A percentile compares a stretch with the other conserved stretches of the same genome.
phyloP scores from a whole-genome alignment of 2,329 filamentous ascomycete species.

The Epicoccum sorghinum region DNA sequence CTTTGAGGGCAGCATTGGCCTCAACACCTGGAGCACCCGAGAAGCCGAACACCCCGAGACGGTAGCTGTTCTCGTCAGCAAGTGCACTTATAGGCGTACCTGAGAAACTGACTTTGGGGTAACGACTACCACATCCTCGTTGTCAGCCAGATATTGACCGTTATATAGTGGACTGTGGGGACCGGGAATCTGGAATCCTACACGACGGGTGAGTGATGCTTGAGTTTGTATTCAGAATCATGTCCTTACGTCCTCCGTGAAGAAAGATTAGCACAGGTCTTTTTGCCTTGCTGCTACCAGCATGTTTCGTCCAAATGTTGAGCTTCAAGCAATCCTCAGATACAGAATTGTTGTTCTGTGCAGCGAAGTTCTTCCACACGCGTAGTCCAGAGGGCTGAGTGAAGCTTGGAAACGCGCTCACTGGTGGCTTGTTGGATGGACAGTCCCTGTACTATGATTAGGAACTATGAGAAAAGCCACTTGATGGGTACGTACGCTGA shows the following conservation, averaged over 20 bases:
- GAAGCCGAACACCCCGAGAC: conserved; percentile 50
- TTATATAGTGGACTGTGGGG: conserved; percentile 36
- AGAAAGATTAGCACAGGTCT: conserved; percentile 39
- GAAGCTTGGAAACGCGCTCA: conserved; percentile 35
- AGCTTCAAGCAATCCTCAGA: conserved; percentile 40
- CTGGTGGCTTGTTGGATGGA: conserved; percentile 30
- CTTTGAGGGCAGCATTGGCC: conserved; percentile 46
- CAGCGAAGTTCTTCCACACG: conserved; percentile 37
- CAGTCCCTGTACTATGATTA: conserved; percentile 28
- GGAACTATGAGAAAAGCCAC: background rate
- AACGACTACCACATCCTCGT: conserved; percentile 40
- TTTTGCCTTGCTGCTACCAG: conserved; percentile 21
- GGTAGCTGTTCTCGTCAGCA: conserved; percentile 33
- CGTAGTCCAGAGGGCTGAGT: conserved; percentile 30
- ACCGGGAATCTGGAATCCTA: conserved; percentile 33
- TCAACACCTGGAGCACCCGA: conserved; percentile 43
- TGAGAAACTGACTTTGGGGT: conserved; percentile 27
- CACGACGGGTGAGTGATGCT: conserved; percentile 3
- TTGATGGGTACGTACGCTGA: conserved; percentile 25
- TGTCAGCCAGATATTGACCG: conserved; percentile 34
- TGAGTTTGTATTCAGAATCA: background rate
- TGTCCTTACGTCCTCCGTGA: conserved; percentile 35
- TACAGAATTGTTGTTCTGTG: conserved; percentile 28
- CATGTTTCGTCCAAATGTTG: conserved; percentile 37
- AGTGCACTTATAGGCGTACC: too few relatives aligned